These are phyloP conservation scores for Glomus cerebriforme DNA, from an alignment of 192 early-diverging fungal genomes.

Conservation along the genomic window DNA sequence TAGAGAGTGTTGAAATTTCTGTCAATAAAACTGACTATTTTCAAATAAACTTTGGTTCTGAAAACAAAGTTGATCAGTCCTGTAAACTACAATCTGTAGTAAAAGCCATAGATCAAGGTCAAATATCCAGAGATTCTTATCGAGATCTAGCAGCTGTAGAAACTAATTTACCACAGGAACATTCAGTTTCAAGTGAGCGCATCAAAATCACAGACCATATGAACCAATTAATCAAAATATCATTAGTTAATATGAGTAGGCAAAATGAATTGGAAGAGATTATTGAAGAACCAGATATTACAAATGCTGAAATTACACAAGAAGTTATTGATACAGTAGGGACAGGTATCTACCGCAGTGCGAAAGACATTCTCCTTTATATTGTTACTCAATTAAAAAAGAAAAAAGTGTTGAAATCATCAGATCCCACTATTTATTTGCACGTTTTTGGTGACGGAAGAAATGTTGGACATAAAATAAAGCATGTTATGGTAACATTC, in stretches of 20 bases:
- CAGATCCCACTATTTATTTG: constrained; percentile 5
- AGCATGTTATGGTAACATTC: constrained; percentile 14
- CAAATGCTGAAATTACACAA: not conserved
- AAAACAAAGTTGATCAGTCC: not conserved
- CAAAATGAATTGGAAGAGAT: not conserved
- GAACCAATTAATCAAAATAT: not conserved
- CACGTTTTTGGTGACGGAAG: not conserved
- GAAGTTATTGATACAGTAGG: constrained; percentile 4
- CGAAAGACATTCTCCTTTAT: not conserved
- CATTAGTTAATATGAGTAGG: not conserved
- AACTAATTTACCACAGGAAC: not conserved
- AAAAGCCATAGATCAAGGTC: not conserved
- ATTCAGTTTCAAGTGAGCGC: not conserved
- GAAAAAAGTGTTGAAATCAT: not conserved
- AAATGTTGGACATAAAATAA: not conserved
- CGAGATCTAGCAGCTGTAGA: not conserved
- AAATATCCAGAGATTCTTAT: constrained; percentile 5
- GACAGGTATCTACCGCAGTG: not conserved
- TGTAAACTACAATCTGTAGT: not conserved
- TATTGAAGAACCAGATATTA: not conserved
- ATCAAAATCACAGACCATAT: not conserved
- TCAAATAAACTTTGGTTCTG: not conserved
- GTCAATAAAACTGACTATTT: not conserved
- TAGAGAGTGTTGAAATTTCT: not conserved
- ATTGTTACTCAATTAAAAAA: not conserved